Evolutionary conservation across 345 rosid genomes (phyloP).

Genomic region (Heritiera fomes): DNA sequence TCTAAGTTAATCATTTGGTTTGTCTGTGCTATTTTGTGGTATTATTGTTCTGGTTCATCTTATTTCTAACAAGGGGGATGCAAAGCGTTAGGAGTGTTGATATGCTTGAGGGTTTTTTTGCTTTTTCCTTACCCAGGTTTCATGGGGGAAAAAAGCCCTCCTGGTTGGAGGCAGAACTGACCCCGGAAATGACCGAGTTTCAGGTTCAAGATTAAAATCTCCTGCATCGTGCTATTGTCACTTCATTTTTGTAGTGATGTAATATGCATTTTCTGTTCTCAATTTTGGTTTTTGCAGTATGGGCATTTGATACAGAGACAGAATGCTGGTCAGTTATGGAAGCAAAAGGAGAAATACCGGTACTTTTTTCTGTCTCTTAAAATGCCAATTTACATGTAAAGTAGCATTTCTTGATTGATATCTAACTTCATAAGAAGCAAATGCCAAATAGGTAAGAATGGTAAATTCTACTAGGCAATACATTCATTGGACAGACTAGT

Average conservation of each 20-base stretch:
- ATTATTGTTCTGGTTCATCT: not conserved
- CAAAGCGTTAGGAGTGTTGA: not conserved
- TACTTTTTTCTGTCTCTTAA: constrained; percentile 26
- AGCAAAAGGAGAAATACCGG: constrained; percentile 95
- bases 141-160: constrained; percentile 92
- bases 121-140: constrained; percentile 51
- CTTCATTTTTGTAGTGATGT: constrained; percentile 6
- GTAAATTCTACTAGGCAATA: not conserved
- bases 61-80: not conserved
- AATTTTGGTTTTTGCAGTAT: constrained; percentile 50
- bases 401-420: not conserved
- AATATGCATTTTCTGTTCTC: constrained; percentile 20
- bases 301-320: constrained; percentile 87
- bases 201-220: constrained; percentile 50
- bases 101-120: constrained; percentile 22
- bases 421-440: not conserved
- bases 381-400: not conserved
- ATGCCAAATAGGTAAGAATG: not conserved
- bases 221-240: not conserved
- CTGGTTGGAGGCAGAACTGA: constrained; percentile 94
- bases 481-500: not conserved
- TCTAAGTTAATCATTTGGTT: not conserved
- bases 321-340: constrained; percentile 96
- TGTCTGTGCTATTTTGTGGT: not conserved
- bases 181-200: constrained; percentile 72